Conservation (phyloP, 306 rosid species). For the Styphnolobium japonicum region DNA sequence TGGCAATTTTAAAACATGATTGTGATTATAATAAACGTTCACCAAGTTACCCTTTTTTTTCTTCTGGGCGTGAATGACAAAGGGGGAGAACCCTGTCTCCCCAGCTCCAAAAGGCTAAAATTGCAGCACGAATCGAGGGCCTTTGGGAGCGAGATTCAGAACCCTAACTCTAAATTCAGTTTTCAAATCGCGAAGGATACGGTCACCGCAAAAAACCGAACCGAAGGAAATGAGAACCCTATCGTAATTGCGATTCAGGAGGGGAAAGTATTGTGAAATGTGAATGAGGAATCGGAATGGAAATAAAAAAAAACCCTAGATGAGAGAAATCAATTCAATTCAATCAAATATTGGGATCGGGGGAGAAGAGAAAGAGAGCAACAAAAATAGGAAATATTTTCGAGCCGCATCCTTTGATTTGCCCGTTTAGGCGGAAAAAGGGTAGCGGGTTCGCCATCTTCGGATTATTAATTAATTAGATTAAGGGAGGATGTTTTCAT, state of each 20-base stretch:
- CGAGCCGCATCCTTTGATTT: no score
- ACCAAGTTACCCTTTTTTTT: slow-evolving; percentile 25
- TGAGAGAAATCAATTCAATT: neutral
- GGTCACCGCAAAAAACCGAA: neutral
- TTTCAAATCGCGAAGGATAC: neutral
- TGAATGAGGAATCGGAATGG: neutral
- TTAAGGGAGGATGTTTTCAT: no score
- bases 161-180: slow-evolving; percentile 14
- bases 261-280: neutral
- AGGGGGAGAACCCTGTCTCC: neutral
- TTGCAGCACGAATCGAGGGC: slow-evolving; percentile 15
- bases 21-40: neutral
- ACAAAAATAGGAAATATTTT: neutral
- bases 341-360: neutral
- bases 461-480: no score
- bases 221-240: neutral
- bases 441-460: no score
- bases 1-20: neutral
- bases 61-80: slow-evolving; percentile 21
- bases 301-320: neutral
- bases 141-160: slow-evolving; percentile 14
- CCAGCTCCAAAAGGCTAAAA: slow-evolving; percentile 19
- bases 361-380: neutral
- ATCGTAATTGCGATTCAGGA: neutral
- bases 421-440: no score